Evolutionary conservation across 2,329 filamentous ascomycete species (phyloP).

Genomic region (Ophiostoma sp.): DNA sequence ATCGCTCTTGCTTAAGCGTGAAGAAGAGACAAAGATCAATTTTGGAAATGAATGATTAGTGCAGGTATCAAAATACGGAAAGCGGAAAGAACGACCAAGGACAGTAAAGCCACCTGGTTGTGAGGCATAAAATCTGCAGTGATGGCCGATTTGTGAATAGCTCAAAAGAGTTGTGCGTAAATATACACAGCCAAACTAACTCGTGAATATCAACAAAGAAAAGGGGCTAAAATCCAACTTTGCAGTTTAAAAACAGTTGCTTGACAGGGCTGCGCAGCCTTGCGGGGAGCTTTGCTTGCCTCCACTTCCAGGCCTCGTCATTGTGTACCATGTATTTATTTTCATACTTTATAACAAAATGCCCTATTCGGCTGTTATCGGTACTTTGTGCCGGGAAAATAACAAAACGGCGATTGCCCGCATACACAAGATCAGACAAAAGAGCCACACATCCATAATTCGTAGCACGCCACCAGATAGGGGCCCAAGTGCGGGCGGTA

Average conservation of each 20-base stretch:
- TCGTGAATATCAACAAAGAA: background rate
- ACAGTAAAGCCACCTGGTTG: background rate
- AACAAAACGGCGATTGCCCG: background rate
- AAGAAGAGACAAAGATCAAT: background rate
- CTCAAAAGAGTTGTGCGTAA: background rate
- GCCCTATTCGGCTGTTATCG: constrained; percentile 4
- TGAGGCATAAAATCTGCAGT: background rate
- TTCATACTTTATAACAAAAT: background rate
- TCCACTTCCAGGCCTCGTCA: background rate
- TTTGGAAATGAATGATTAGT: background rate
- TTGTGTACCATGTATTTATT: background rate
- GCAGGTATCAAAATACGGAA: background rate
- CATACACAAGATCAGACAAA: background rate
- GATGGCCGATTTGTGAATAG: background rate
- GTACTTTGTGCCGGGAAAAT: constrained; percentile 21
- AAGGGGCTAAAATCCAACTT: background rate
- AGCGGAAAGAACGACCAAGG: background rate
- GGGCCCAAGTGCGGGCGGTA: background rate
- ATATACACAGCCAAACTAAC: background rate
- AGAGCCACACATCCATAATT: background rate
- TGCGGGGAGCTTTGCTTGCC: background rate
- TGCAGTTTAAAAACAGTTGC: background rate
- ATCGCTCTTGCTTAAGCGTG: background rate
- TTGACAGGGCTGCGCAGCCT: constrained; percentile 19
- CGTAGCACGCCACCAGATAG: background rate